Evolutionary conservation across 2,329 filamentous ascomycete genomes (phyloP), one percentile per base, ranked within the genome.

Genomic region (Ceratocystis ficicola): DNA sequence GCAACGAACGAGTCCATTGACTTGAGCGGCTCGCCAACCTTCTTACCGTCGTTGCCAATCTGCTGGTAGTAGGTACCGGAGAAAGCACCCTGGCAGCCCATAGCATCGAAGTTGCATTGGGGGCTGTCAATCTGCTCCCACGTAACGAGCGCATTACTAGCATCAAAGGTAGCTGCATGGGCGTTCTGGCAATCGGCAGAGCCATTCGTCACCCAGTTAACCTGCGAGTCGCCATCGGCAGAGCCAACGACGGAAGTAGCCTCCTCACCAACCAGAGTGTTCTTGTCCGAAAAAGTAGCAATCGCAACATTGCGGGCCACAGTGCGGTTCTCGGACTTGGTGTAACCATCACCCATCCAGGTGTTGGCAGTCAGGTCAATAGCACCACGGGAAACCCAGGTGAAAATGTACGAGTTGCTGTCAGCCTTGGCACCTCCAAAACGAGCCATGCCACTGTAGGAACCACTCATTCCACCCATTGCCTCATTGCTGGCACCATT

Each of bases 401-500:
- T 76, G 72, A 85, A 83, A 74, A 85, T 82, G 73, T 86, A 86
- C 0, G 76, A 75, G 64, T 77, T 76, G 48, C 64, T 63, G 22
- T 62, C 59, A 20, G 64, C 64, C 32, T 60, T 66, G 22, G 76
- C 77, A 66, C 75, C 76, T 57, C 77, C 73, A 73, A 85, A 84
- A 4, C 79, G 78, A 12, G 79, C 80, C 22, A 86, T 77, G 6
- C 74, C 75, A 70, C 80, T 83, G 75, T 84, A 86, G 1, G 81
- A 84, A 36, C 83, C 83, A n/a, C 78, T 77, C 81, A 83, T 86
- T 64, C 83, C 83, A 50, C 83, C 83, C 78, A 85, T 80, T 32
- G 82, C 75, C 72, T 86, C 83, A 61, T 81, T 81, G 50, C 76
- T 77, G 5, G 73, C 82, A 48, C 83, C 83, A 70, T 86, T 85